Percentiles rank a stretch among this genome's conserved stretches.
phyloP scores from a whole-genome alignment of 345 rosid genomes.

The Pistacia atlantica region DNA sequence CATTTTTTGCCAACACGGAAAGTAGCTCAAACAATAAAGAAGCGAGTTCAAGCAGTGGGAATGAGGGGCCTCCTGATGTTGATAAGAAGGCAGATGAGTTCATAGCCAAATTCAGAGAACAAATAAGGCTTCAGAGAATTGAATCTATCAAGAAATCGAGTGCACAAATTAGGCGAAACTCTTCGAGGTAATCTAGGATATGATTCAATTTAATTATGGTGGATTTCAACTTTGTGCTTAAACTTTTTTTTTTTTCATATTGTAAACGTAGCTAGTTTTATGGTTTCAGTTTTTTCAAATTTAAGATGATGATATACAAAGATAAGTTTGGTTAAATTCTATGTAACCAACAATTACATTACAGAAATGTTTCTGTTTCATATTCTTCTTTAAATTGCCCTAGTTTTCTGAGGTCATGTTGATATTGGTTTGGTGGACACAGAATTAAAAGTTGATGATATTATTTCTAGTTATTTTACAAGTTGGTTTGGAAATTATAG shows the following conservation, averaged over 20 bases:
- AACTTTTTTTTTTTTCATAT: background rate
- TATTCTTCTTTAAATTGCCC: background rate
- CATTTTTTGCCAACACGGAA: constrained; percentile 6
- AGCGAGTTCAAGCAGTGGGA: constrained; percentile 25
- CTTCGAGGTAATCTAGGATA: constrained; percentile 25
- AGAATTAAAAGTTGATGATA: too few species aligned
- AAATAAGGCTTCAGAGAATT: constrained; percentile 94
- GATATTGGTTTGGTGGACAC: too few species aligned
- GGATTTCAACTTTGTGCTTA: constrained; percentile 13
- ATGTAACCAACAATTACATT: constrained; percentile 15
- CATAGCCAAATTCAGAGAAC: constrained; percentile 98
- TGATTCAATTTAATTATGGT: constrained; percentile 5
- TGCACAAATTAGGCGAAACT: constrained; percentile 27
- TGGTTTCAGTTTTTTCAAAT: background rate
- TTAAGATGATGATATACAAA: constrained; percentile 24
- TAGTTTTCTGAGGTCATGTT: too few species aligned
- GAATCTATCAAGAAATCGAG: constrained; percentile 83
- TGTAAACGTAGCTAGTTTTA: background rate
- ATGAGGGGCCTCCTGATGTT: constrained; percentile 73
- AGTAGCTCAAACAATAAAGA: constrained; percentile 26
- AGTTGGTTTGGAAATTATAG: too few species aligned
- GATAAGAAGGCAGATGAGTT: constrained; percentile 96
- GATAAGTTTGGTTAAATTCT: constrained; percentile 21
- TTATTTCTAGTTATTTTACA: too few species aligned
- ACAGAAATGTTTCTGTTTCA: constrained; percentile 13